Conservation (phyloP, 176 grass and related monocot species). For the Eragrostis curvula region DNA sequence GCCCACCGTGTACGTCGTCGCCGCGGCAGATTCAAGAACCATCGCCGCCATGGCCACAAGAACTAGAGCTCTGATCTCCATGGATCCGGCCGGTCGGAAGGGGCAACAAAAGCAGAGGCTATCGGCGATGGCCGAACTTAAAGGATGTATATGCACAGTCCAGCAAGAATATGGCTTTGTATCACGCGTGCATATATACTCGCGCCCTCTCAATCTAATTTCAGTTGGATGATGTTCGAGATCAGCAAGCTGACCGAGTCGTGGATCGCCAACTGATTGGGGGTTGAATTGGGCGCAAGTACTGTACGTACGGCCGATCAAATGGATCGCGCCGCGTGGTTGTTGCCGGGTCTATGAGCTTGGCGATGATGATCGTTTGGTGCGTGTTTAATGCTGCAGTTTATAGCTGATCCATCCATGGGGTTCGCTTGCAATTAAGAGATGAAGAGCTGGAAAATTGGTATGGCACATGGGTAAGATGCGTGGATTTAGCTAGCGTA, state of each 20-base stretch:
- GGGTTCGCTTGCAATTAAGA: too few relatives aligned
- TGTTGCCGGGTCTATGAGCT: slow-evolving; percentile 1
- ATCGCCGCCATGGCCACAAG: slow-evolving; percentile 4
- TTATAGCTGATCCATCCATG: background rate
- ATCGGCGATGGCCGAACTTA: background rate
- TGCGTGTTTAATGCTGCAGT: slow-evolving; percentile 16
- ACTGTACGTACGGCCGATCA: slow-evolving; percentile 8
- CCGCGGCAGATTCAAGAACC: background rate
- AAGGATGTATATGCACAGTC: background rate
- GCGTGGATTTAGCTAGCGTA: background rate
- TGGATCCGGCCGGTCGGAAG: background rate
- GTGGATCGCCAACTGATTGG: background rate
- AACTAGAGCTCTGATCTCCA: background rate
- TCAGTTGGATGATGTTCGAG: too few relatives aligned
- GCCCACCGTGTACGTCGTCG: slow-evolving; percentile 65
- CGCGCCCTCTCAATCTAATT: background rate
- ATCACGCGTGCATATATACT: background rate
- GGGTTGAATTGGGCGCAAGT: background rate
- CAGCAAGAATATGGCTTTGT: too few relatives aligned
- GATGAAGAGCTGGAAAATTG: too few relatives aligned
- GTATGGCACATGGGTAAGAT: too few relatives aligned
- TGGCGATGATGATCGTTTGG: background rate
- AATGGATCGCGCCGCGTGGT: background rate
- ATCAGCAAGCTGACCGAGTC: too few relatives aligned
- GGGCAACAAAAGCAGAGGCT: background rate